Base-by-base conservation (phyloP, 306 rosid genomes). In the Argentina anserina region DNA sequence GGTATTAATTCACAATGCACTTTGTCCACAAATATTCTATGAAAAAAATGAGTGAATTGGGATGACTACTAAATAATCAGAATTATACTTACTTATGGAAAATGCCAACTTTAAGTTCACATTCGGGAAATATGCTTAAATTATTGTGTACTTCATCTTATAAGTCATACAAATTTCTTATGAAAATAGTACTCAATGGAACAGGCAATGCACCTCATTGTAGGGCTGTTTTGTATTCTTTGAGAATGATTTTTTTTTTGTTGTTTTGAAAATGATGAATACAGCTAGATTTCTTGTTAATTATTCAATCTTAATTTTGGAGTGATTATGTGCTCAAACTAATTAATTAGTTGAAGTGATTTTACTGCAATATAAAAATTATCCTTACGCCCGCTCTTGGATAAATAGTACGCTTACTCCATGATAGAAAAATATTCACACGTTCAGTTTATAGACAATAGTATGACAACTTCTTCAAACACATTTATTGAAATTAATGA, bases 1-100 rank as follows among this genome's bases (percentile, higher is more conserved):
- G 72, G 67, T 29, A 46, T 61, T 64, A 47, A 61, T 20, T 23
- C 65, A 74, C 23, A 68, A 52, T 61, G 67, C 70, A 77, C 73
- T 72, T 72, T 79, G 78, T 64, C 77, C 49, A 33, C 62, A 67
- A 67, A 73, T 69, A 80, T 60, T 74, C 64, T 49, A 17, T 52
- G 5, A 69, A 14, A 69, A 14, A 43, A 70, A 66, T 43, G 52
- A 78, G 73, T 58, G 49, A 72, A 21, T 53, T 70, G 25, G 5
- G 17, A 26, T 36, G 63, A 14, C 4, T 56, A 9, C 10, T 55
- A 8, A 31, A 1, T 31, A 59, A 50, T 25, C 10, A 37, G 74
- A 52, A 52, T 37, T 33, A 18, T 29, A 45, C 74, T 17, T 37
- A 3, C 7, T 1, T 3, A 36, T 12, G 25, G 28, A 69, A n/a